A percentile compares a stretch with the other conserved stretches of the same genome.
Conservation (phyloP, 352 stramenopile species). For the Phytopythium cucurbitacearum region DNA sequence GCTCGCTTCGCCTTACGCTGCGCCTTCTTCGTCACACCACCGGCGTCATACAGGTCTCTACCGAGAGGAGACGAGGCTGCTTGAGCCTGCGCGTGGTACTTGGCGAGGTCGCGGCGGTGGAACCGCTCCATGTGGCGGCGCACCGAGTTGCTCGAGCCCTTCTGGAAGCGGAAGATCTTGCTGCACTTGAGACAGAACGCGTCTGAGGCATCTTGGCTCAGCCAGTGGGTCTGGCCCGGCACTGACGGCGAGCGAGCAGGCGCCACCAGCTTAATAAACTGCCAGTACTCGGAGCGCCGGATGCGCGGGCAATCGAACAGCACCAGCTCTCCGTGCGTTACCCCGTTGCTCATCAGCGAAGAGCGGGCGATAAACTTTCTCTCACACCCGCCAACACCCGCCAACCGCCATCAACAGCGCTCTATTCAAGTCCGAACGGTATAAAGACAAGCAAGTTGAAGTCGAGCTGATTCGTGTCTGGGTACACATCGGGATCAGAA, state of each 20-base stretch:
- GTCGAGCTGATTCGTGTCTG: too few species aligned
- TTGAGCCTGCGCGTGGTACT: conserved; percentile 18
- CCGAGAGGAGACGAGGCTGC: conserved; percentile 5
- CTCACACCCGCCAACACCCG: not conserved
- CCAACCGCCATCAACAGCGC: not conserved
- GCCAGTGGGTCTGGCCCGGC: conserved; percentile 40
- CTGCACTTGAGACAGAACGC: conserved; percentile 43
- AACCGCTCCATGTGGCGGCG: conserved; percentile 55
- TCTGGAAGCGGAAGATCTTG: conserved; percentile 48
- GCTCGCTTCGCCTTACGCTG: not conserved
- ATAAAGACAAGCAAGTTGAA: too few species aligned
- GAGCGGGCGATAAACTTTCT: not conserved
- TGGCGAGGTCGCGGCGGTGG: conserved; percentile 38
- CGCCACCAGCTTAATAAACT: conserved; percentile 59
- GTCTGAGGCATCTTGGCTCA: conserved; percentile 48
- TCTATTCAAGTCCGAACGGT: too few species aligned
- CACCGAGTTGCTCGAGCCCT: conserved; percentile 56
- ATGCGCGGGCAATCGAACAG: conserved; percentile 56
- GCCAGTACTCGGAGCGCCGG: conserved; percentile 53
- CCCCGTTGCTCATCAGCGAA: conserved; percentile 40
- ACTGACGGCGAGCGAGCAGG: conserved; percentile 17
- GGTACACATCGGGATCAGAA: too few species aligned
- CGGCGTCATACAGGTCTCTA: not conserved
- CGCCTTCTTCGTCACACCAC: not conserved
- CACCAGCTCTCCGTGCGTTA: conserved; percentile 39